phyloP scores from a whole-genome alignment of 768 basidiomycete species.

The Boletus patriciae region DNA sequence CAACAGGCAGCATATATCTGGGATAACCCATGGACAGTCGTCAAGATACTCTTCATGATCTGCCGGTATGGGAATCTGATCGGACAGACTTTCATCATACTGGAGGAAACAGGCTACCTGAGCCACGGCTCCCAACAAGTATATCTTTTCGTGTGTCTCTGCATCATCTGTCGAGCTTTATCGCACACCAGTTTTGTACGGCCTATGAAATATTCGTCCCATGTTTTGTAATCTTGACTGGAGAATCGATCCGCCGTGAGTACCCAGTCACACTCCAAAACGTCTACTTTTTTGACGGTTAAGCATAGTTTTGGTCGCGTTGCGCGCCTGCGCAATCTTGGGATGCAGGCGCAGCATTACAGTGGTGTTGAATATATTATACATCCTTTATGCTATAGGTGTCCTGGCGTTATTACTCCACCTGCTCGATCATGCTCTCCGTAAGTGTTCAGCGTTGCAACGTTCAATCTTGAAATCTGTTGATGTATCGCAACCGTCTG shows the following conservation, averaged over 20 bases:
- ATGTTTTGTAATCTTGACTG: constrained; percentile 8
- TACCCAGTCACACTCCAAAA: not conserved
- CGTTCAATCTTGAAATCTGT: not conserved
- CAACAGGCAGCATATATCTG: constrained; percentile 20
- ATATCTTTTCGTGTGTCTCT: not conserved
- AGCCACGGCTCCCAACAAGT: constrained; percentile 16
- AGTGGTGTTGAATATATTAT: not conserved
- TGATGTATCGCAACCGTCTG: not conserved
- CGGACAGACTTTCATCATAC: constrained; percentile 19
- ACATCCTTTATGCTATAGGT: constrained; percentile 8
- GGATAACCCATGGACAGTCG: constrained; percentile 13
- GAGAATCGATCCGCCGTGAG: constrained; percentile 28
- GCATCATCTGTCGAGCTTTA: not conserved
- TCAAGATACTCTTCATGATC: constrained; percentile 18
- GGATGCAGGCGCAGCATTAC: constrained; percentile 8
- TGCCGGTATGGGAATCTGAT: constrained; percentile 21
- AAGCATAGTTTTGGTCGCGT: constrained; percentile 23
- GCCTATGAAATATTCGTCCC: not conserved
- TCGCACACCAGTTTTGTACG: constrained; percentile 16
- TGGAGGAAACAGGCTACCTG: constrained; percentile 27
- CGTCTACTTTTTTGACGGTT: not conserved
- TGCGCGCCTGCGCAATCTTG: constrained; percentile 28
- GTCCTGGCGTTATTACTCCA: not conserved
- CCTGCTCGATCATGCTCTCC: not conserved
- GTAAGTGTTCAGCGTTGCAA: not conserved